A percentile compares a stretch with the other conserved stretches of the same genome.
phyloP scores from a whole-genome alignment of 495 filamentous ascomycete genomes.

The Penicillium manginii region DNA sequence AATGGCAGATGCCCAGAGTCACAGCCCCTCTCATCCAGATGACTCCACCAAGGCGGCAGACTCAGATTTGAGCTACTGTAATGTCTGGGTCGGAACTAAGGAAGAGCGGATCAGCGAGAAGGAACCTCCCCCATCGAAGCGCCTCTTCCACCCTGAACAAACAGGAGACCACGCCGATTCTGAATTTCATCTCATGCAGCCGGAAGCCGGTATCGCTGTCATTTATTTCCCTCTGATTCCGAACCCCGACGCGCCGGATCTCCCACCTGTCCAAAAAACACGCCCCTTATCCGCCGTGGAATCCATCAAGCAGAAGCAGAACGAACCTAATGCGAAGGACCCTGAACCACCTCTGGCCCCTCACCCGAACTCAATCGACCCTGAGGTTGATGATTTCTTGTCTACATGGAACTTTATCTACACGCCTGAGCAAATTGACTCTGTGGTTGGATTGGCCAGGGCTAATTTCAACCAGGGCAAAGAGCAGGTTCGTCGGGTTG shows the following conservation, averaged over 20 bases:
- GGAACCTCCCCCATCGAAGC: slow-evolving; percentile 70
- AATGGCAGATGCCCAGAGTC: slow-evolving; percentile 60
- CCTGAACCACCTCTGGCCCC: slow-evolving; percentile 28
- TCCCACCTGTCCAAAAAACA: slow-evolving; percentile 28
- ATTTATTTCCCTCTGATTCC: slow-evolving; percentile 89
- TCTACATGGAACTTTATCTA: slow-evolving; percentile 98
- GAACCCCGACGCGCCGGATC: slow-evolving; percentile 59
- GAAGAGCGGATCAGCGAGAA: slow-evolving; percentile 64
- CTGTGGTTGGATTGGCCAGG: slow-evolving; percentile 76
- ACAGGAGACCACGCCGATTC: slow-evolving; percentile 48
- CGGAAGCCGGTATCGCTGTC: slow-evolving; percentile 83
- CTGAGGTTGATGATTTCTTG: slow-evolving; percentile 78
- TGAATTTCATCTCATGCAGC: slow-evolving; percentile 73
- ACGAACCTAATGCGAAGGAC: slow-evolving; percentile 23
- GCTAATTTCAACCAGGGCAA: slow-evolving; percentile 85
- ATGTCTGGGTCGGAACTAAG: slow-evolving; percentile 88
- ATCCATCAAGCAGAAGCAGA: slow-evolving; percentile 22
- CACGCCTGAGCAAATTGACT: slow-evolving; percentile 81
- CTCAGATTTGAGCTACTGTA: slow-evolving; percentile 82
- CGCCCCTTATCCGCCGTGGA: slow-evolving; percentile 30
- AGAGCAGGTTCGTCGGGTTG: slow-evolving; percentile 71
- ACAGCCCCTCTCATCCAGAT: slow-evolving; percentile 1
- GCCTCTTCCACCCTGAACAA: slow-evolving; percentile 44
- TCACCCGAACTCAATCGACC: slow-evolving; percentile 76
- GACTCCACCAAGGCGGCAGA: slow-evolving; percentile 30